phyloP scores from a whole-genome alignment of 139 green algal species.

The Yamagishiella unicocca region DNA sequence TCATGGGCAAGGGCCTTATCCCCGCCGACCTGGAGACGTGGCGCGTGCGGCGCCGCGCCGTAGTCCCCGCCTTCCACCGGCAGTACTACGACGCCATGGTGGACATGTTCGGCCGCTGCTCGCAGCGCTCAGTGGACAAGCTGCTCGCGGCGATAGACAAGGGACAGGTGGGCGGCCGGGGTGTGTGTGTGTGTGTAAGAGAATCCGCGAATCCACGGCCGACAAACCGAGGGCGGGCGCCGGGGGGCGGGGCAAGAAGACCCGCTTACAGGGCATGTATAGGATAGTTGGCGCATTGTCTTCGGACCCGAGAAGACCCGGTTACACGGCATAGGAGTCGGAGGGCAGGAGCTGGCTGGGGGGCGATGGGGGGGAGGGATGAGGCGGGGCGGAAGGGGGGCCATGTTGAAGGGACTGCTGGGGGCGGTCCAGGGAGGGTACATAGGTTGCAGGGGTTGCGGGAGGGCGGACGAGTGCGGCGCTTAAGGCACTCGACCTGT shows the following conservation, averaged over 20 bases:
- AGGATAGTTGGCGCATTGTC: too few relatives aligned
- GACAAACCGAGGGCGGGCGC: too few relatives aligned
- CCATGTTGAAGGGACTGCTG: too few relatives aligned
- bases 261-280: too few relatives aligned
- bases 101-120: constrained; percentile 89
- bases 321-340: too few relatives aligned
- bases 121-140: constrained; percentile 73
- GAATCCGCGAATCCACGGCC: too few relatives aligned
- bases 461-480: too few relatives aligned
- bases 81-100: constrained; percentile 94
- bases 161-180: constrained; percentile 28
- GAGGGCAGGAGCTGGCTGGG: not conserved
- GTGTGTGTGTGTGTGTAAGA: not conserved
- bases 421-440: too few relatives aligned
- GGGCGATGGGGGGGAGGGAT: not conserved
- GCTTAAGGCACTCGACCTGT: too few relatives aligned
- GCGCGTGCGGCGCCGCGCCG: constrained; percentile 81
- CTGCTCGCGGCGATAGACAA: constrained; percentile 62
- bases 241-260: too few relatives aligned
- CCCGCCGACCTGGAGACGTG: constrained; percentile 84
- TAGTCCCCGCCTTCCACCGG: constrained; percentile 97
- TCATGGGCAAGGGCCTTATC: constrained; percentile 99
- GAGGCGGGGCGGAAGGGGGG: not conserved
- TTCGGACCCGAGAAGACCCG: too few relatives aligned
- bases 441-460: not conserved